Base-by-base conservation (phyloP, 768 basidiomycete species). In the Mycena kentingensis region DNA sequence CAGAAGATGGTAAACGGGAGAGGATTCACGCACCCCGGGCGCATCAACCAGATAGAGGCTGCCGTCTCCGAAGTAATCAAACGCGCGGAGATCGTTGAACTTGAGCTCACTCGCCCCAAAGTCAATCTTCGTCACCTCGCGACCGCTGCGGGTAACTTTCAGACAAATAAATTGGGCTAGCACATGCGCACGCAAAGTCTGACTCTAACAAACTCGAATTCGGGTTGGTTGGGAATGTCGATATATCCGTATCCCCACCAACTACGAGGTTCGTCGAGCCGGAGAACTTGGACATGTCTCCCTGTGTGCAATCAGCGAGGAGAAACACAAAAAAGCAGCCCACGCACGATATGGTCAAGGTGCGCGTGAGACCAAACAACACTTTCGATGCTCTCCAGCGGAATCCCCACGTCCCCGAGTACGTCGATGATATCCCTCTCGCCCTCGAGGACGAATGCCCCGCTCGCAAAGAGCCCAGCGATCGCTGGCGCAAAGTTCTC, bases 241-340 rank as follows among this genome's bases (percentile, higher is more conserved):
- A 2, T 3, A 45, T 31, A 21, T 51, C 36, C 4, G 56, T 58
- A 8, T 46, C 57, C 1, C 37, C 42, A 15, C 52, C 52, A 32
- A 61, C 43, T 4, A 61, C 27, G 16, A 61, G 44, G 1, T 31
- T 26, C 0, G 60, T 61, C 29, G 37, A 34, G 37, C 50, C 36
- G 2, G 57, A 52, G 36, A 61, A 61, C 29, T 55, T 58, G 0
- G 57, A 50, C 60, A 61, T 58, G 39, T 61, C 60, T 0, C 53
- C 54, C 41, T 48, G 22, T n/a, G 35, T 27, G 11, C 35, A 26
- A 7, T 16, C 6, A 21, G 24, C n/a, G 12, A n/a, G 39, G n/a
- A 25, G 16, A 24, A 2, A 5, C 18, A 26, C 8, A 6, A 16
- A 7, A 15, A 3, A 31, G 25, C 12, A 31, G 19, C 34, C 16